phyloP scores from a whole-genome alignment of 495 filamentous ascomycete species.

The Lasiosphaeriaceae sp. region DNA sequence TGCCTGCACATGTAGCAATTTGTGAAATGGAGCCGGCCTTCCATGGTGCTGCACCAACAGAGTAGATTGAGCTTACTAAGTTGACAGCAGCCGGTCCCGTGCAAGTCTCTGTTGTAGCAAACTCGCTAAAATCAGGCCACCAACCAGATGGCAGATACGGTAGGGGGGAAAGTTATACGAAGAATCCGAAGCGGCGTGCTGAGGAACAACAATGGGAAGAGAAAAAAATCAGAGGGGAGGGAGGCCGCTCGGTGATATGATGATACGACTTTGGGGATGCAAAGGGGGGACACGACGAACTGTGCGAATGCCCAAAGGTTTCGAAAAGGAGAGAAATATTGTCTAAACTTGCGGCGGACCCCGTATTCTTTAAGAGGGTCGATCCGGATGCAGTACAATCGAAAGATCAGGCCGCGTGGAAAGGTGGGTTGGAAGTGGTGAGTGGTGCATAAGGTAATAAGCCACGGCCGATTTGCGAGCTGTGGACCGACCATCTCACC shows the following conservation, averaged over 20 bases:
- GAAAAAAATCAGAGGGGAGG: background rate
- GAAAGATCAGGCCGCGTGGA: constrained; percentile 15
- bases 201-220: background rate
- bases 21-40: too few relatives aligned
- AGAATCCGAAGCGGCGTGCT: background rate
- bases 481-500: background rate
- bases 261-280: background rate
- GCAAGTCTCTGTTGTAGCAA: too few relatives aligned
- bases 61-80: too few relatives aligned
- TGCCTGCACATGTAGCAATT: too few relatives aligned
- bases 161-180: too few relatives aligned
- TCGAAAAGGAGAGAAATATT: constrained; percentile 14
- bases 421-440: background rate
- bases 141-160: too few relatives aligned
- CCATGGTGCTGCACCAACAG: too few relatives aligned
- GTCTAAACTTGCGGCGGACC: constrained; percentile 13
- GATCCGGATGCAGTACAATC: constrained; percentile 23
- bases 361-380: constrained; percentile 23
- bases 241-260: background rate
- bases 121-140: too few relatives aligned
- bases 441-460: background rate
- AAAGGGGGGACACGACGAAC: background rate
- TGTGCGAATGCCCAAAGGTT: constrained; percentile 10
- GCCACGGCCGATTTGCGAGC: background rate
- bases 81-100: too few relatives aligned